phyloP scores from a whole-genome alignment of 2,329 filamentous ascomycete genomes.

The Alternaria sp. region DNA sequence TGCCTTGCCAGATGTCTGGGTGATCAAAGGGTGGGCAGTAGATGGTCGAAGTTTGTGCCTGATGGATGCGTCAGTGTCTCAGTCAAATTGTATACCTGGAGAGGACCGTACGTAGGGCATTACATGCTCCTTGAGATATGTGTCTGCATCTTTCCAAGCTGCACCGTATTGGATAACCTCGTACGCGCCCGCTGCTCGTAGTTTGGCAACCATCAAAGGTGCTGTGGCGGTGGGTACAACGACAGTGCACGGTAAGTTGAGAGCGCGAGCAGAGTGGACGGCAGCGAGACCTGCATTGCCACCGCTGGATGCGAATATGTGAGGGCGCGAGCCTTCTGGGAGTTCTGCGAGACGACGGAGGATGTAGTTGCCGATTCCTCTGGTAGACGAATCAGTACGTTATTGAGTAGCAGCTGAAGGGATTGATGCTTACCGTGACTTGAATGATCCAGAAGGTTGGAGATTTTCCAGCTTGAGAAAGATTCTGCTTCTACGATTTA shows the following conservation, averaged over 20 bases:
- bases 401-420: background rate
- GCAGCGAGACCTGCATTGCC: conserved; percentile 87
- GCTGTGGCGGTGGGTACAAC: conserved; percentile 73
- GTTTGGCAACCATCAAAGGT: conserved; percentile 72
- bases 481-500: conserved; percentile 67
- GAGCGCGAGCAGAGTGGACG: conserved; percentile 70
- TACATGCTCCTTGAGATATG: conserved; percentile 66
- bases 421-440: conserved; percentile 60
- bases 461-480: conserved; percentile 86
- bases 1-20: conserved; percentile 70
- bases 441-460: conserved; percentile 86
- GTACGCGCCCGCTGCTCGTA: conserved; percentile 69
- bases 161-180: conserved; percentile 72
- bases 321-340: conserved; percentile 47
- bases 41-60: conserved; percentile 53
- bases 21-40: conserved; percentile 76
- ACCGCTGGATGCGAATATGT: conserved; percentile 82
- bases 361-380: conserved; percentile 75
- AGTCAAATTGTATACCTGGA: background rate
- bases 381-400: conserved; percentile 19
- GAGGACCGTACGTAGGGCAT: conserved; percentile 49
- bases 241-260: conserved; percentile 73
- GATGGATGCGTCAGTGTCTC: background rate
- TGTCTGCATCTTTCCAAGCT: conserved; percentile 73
- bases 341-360: conserved; percentile 55